Conservation (phyloP, 169 alveolate genomes). For the Babesia bigemina region DNA sequence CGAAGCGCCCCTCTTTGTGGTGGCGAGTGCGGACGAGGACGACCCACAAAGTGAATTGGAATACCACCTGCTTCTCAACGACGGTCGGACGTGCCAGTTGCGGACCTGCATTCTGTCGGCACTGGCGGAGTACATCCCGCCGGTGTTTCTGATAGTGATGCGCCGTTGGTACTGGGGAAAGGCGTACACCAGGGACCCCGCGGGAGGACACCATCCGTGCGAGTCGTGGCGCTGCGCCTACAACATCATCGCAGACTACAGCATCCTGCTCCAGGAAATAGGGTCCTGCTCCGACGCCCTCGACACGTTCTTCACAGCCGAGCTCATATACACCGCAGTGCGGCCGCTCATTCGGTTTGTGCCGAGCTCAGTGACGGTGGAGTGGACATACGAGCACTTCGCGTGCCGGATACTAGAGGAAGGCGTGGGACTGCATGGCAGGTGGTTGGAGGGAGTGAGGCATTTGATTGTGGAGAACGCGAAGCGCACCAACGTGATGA, state of each 20-base stretch:
- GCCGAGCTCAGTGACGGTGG: slow-evolving; percentile 24
- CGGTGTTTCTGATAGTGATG: slow-evolving; percentile 30
- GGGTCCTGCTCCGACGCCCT: slow-evolving; percentile 19
- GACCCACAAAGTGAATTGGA: slow-evolving; percentile 1
- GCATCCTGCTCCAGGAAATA: slow-evolving; percentile 49
- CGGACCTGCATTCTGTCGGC: slow-evolving; percentile 47
- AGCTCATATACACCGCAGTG: slow-evolving; percentile 34
- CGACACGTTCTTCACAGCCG: slow-evolving; percentile 60
- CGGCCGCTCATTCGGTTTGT: slow-evolving; percentile 50
- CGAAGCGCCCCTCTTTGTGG: slow-evolving; percentile 48
- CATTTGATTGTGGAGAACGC: slow-evolving; percentile 9
- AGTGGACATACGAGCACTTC: slow-evolving; percentile 48
- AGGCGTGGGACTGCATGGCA: slow-evolving; percentile 7
- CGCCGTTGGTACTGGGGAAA: slow-evolving; percentile 56
- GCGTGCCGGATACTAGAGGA: slow-evolving; percentile 14
- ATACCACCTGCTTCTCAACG: slow-evolving; percentile 26
- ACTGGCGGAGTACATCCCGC: slow-evolving; percentile 34
- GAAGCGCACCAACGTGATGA: slow-evolving; percentile 15
- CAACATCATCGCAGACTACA: slow-evolving; percentile 56
- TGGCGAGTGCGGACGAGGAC: not conserved
- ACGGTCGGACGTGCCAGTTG: slow-evolving; percentile 58
- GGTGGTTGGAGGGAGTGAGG: slow-evolving; percentile 4
- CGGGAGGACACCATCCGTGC: slow-evolving; percentile 26
- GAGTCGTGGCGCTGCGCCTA: slow-evolving; percentile 56
- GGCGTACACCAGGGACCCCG: slow-evolving; percentile 21